Base-by-base conservation (phyloP, 192 early-diverging fungal species). In the Piromyces finnis region DNA sequence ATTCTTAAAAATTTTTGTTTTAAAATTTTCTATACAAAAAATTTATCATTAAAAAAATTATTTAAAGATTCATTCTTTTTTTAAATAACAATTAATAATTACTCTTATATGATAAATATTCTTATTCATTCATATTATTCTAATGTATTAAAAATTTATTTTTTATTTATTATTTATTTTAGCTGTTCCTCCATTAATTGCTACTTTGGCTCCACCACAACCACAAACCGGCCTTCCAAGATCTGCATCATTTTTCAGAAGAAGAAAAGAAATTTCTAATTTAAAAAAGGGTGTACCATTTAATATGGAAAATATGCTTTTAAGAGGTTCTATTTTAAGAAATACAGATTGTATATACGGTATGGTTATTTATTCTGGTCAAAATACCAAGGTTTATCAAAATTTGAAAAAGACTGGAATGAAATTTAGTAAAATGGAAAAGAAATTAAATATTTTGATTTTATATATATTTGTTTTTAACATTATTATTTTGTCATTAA, bases 281-380 rank as follows among this genome's bases (percentile, higher is more conserved):
- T 68, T 68, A 68, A 68, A 68, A n/a, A 68, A 68, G n/a, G 51
- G 51, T 68, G 51, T 78, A 9, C 78, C 78, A 26, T 30, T 78
- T 11, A 78, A 78, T n/a, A 37, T 37, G 78, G 78, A 37, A 30
- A 78, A 78, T 37, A 30, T 81, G 78, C 51, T 81, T 16, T 79
- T 77, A 29, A 77, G 80, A 32, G 80, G 80, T 18, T 37, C 80
- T 0, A 85, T 87, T 5, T 80, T 90, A 30, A 79, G 87, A 28
- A 89, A 90, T 81, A 89, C 89, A 12, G 84, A 87, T 13, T 86
- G 78, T 79, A 83, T 79, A 0, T 89, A 84, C 79, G 87, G 79
- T 1, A 29, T 85, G 35, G 88, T 89, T 29, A 87, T 96, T 32
- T 90, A 88, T 83, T 84, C 85, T 16, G 89, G 89, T 29, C 22